phyloP scores from a whole-genome alignment of 2,329 filamentous ascomycete genomes.

The Xylariaceae sp. region DNA sequence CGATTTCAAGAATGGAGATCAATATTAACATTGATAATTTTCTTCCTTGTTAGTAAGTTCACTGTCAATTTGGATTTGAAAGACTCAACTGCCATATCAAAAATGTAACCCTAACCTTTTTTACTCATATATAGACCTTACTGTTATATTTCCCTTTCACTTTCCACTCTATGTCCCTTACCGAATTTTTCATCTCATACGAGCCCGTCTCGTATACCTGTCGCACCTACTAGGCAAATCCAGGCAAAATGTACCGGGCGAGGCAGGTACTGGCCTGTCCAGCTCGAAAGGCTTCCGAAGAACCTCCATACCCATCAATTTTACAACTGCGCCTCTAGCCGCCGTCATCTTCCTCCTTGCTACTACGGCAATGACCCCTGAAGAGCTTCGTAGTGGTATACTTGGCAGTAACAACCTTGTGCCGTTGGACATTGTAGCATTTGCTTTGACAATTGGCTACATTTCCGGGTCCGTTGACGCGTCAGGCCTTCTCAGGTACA shows the following conservation, averaged over 20 bases:
- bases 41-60: background rate
- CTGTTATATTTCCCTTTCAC: background rate
- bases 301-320: background rate
- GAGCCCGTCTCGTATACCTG: background rate
- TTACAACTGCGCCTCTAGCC: background rate
- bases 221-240: background rate
- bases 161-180: background rate
- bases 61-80: background rate
- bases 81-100: background rate
- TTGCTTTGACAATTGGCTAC: slow-evolving; percentile 5
- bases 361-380: background rate
- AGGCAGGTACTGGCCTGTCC: background rate
- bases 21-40: background rate
- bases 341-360: slow-evolving; percentile 1
- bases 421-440: slow-evolving; percentile 3
- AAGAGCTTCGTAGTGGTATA: background rate
- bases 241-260: background rate
- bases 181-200: background rate
- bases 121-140: background rate
- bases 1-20: slow-evolving; percentile 3
- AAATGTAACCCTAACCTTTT: background rate
- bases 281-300: background rate
- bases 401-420: background rate
- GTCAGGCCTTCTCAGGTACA: background rate
- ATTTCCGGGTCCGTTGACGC: background rate